A percentile compares a stretch with the other conserved stretches of the same genome.
These are phyloP conservation scores for Aristolochia californica DNA, from an alignment of 164 flowering plant genomes.

Conservation along the genomic window DNA sequence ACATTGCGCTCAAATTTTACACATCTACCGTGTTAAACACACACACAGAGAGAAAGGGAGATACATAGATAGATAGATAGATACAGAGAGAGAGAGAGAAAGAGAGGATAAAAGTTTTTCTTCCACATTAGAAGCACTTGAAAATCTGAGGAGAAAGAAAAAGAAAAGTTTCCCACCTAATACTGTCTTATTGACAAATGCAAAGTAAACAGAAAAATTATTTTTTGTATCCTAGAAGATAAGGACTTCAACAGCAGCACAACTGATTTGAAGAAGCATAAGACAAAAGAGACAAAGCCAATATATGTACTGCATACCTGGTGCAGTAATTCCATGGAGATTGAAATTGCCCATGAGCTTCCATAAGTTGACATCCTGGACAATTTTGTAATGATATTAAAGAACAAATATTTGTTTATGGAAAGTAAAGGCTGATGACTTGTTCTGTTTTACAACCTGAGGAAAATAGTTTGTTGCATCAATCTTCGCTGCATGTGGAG, in stretches of 20 bases:
- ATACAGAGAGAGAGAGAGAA: not conserved
- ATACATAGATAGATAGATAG: not conserved
- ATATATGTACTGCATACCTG: conserved; percentile 37
- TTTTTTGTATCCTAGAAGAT: too few species aligned
- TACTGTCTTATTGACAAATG: too few species aligned
- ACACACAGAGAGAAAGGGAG: not conserved
- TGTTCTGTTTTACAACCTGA: conserved; percentile 28
- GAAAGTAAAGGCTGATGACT: not conserved
- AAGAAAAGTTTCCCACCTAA: too few species aligned
- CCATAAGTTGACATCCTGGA: conserved; percentile 87
- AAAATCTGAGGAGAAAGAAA: too few species aligned
- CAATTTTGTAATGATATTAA: not conserved
- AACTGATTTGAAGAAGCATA: too few species aligned
- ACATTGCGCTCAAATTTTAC: not conserved
- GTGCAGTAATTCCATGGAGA: conserved; percentile 94
- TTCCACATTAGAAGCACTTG: not conserved
- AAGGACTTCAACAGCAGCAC: too few species aligned
- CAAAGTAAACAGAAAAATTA: too few species aligned
- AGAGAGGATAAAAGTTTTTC: not conserved
- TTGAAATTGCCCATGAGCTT: conserved; percentile 95
- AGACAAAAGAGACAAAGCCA: too few species aligned
- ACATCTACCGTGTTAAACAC: not conserved
- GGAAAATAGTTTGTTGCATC: conserved; percentile 81
- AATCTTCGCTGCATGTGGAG: conserved; percentile 75
- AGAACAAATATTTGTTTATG: not conserved